Conservation (phyloP, 2,329 filamentous ascomycete species). For the Colletotrichum melonis region DNA sequence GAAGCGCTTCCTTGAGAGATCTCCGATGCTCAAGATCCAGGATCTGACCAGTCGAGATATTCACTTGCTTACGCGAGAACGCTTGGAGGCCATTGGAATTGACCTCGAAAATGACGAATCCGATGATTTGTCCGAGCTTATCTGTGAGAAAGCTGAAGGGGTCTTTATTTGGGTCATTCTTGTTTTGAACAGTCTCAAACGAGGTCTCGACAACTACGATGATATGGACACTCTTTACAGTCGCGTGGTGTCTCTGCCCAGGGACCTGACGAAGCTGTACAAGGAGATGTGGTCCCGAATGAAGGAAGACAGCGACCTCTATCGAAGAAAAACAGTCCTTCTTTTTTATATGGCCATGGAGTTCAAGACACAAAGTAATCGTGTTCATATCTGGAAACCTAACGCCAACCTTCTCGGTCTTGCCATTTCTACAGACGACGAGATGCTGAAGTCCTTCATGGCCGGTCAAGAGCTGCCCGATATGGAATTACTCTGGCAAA, state of each 20-base stretch:
- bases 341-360: not conserved
- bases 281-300: not conserved
- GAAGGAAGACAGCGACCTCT: not conserved
- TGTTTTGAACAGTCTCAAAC: not conserved
- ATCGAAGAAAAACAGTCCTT: not conserved
- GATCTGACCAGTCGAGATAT: not conserved
- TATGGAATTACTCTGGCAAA: not conserved
- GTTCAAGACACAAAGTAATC: fast-evolving
- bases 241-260: not conserved
- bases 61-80: not conserved
- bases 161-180: not conserved
- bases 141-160: not conserved
- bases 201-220: not conserved
- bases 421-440: not conserved
- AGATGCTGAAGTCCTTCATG: not conserved
- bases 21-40: not conserved
- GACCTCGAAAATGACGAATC: too few species aligned
- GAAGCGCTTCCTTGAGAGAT: fast-evolving
- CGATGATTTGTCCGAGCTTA: not conserved
- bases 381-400: too few species aligned
- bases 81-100: not conserved
- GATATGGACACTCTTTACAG: not conserved
- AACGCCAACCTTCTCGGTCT: not conserved
- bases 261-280: not conserved
- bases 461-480: not conserved